A percentile compares a stretch with the other conserved stretches of the same genome.
Evolutionary conservation across 768 basidiomycete genomes (phyloP).

Genomic region (Brasilioporus rufonigricans): DNA sequence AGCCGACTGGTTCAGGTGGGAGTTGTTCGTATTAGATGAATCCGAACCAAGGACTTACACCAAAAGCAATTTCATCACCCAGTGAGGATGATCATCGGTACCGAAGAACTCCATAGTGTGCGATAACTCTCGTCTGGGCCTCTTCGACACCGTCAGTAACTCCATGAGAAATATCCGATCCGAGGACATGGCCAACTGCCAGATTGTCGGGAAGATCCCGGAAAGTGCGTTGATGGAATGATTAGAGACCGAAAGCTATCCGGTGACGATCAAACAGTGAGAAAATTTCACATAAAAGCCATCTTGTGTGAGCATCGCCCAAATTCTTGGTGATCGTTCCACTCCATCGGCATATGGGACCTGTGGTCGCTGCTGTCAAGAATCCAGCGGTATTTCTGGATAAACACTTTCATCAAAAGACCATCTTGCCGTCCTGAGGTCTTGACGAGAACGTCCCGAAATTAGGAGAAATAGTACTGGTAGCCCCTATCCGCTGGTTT

Average conservation of each 20-base stretch:
- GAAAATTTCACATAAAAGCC: constrained; percentile 71
- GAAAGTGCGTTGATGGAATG: constrained; percentile 56
- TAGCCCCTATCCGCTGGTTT: constrained; percentile 17
- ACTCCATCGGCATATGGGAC: constrained; percentile 16
- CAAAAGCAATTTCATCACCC: constrained; percentile 74
- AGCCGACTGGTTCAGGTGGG: constrained; percentile 40
- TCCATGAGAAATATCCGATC: constrained; percentile 20
- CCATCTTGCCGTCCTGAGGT: constrained; percentile 42
- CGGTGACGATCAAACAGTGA: constrained; percentile 58
- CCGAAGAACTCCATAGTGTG: constrained; percentile 54
- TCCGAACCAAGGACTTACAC: constrained; percentile 69
- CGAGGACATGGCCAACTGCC: constrained; percentile 44
- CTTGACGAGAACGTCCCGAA: constrained; percentile 52
- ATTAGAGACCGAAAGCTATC: constrained; percentile 60
- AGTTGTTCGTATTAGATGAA: constrained; percentile 34
- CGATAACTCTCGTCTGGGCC: not conserved
- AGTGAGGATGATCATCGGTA: constrained; percentile 69
- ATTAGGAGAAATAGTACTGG: constrained; percentile 38
- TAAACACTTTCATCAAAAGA: constrained; percentile 42
- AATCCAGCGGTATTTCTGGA: constrained; percentile 24
- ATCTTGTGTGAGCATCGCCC: constrained; percentile 55
- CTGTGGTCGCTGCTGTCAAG: constrained; percentile 25
- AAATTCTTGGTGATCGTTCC: constrained; percentile 39
- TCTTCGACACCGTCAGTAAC: constrained; percentile 5
- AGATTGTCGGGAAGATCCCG: constrained; percentile 53